Base-by-base conservation (phyloP, 1,284 basidiomycete species). In the Mycena citricolor region DNA sequence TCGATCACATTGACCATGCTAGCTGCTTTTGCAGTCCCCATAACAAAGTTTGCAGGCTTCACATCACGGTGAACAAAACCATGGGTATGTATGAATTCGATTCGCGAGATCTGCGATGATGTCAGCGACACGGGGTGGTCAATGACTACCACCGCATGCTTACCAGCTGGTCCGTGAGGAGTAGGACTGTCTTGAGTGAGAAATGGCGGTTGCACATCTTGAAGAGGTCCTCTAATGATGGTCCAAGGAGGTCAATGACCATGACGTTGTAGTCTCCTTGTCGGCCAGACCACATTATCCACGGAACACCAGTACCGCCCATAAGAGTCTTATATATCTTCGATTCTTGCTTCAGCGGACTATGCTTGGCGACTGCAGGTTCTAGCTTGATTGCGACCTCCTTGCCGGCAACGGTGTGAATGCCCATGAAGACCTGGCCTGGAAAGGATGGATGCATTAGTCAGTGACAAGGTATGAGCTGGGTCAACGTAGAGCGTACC, bases 41-140 rank as follows among this genome's bases (percentile, higher is more conserved):
- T 86, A 42, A 97, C 83, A 52, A 98, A 94, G 67, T 97, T 97
- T 33, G 90, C 93, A 6, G 94, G 94, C 63, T 98, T 98, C 63
- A 99, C 89, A 64, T 97, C 94, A 45, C 95, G 83, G 64, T 99
- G 95, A 25, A 97, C 73, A 46, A 86, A 76, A 36, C 79, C 79
- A 46, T 81, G 77, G 1, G 79, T 79, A 58, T 88, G 85, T 48
- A 88, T 85, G 54, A 81, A 88, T 59, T 86, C 81, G 43, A 87
- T 78, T 31, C 85, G 82, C 10, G 81, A 81, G 52, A 87, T 74
- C 85, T 87, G 23, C 47, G 39, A 13, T 31, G 14, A 30, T 19
- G 39, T 49, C 32, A 52, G 32, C 16, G 33, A 34, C 19, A 17
- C 19, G n/a, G 10, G 31, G 16, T 29, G 34, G 43, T 33, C 40